phyloP scores from a whole-genome alignment of 345 rosid species.

The Sonneratia alba region DNA sequence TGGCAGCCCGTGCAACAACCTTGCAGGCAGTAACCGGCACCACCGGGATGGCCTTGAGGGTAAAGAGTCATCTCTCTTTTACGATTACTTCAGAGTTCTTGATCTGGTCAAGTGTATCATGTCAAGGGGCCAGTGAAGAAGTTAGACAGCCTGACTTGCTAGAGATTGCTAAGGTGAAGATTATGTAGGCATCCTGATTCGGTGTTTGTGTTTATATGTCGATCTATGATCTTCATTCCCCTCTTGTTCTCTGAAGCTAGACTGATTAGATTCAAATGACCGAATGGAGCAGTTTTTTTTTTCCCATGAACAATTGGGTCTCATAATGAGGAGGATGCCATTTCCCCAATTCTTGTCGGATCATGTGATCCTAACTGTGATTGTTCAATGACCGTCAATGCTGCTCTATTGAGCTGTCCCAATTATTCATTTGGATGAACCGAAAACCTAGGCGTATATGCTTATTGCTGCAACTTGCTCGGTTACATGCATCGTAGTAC shows the following conservation, averaged over 20 bases:
- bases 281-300: not conserved
- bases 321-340: not conserved
- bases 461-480: no score
- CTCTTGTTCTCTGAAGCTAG: not conserved
- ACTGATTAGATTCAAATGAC: not conserved
- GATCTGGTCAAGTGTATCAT: constrained; percentile 36
- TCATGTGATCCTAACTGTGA: not conserved
- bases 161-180: no score
- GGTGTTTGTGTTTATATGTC: not conserved
- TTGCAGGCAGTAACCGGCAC: constrained; percentile 74
- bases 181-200: not conserved
- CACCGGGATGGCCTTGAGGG: constrained; percentile 79
- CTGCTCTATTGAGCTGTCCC: not conserved
- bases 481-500: no score
- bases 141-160: not conserved
- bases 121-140: constrained; percentile 14
- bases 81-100: constrained; percentile 55
- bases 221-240: not conserved
- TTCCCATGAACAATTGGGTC: not conserved
- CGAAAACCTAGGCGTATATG: not conserved
- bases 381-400: not conserved
- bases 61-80: constrained; percentile 67
- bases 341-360: not conserved
- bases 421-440: not conserved
- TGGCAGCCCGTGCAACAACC: constrained; percentile 91